Base-by-base conservation (phyloP, 345 rosid species). In the Brassica nigra region DNA sequence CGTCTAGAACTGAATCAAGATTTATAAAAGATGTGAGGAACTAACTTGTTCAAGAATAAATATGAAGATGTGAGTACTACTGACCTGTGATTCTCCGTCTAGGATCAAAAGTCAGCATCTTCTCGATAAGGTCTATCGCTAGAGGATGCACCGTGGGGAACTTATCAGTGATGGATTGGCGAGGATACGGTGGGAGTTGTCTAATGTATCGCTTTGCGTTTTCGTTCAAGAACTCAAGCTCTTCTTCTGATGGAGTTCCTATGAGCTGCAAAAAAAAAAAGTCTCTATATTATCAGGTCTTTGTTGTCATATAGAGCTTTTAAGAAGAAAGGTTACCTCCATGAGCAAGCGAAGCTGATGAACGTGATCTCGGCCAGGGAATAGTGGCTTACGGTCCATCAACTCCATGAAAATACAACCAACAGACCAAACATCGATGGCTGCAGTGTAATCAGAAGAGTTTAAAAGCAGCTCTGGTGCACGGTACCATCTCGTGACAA, bases 351-450 rank as follows among this genome's bases (percentile, higher is more conserved):
- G 97, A 28, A 96, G 89, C 86, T 93, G 98, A 72, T 93, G 93
- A 73, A 90, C 97, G 66, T 92, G 97, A 80, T 96, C 98, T 73
- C 95, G 86, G 27, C 99, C 99, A 69, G 98, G 98, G 78, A 96
- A 96, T 39, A 96, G 81, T 30, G 99, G 99, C 73, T 89, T 92
- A 70, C 99, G 91, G 81, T 90, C 95, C 97, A 96, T 88, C 83
- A 96, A 81, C 86, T 96, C 99, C 97, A 93, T 93, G 77, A 96
- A 96, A 78, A 96, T 89, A 76, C 99, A 96, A 61, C 98, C 99
- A n/a, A 93, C 99, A 55, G 98, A 93, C 99, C 99, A 96, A 14
- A 96, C 92, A 88, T 96, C 99, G 69, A 96, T 96, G n/a, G 99
- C 98, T 33, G 98, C 89, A 31, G 99, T 93, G 69, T 93, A 93